Percentiles rank a stretch among this genome's conserved stretches.
Evolutionary conservation across 208 protist species (phyloP).

Genomic region (Trypanosoma grayi): DNA sequence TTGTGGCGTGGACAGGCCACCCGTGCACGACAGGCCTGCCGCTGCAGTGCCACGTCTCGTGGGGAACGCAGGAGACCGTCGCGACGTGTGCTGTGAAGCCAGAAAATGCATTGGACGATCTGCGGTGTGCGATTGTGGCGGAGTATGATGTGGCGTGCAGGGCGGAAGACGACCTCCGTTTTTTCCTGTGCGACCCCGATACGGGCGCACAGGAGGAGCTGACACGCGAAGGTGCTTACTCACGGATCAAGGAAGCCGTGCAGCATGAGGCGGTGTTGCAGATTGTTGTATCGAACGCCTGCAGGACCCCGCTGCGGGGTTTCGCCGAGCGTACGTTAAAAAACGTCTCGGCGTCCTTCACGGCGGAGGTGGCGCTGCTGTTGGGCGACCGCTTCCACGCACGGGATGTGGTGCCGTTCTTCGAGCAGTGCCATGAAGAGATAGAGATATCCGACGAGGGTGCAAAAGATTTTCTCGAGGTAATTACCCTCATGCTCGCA

Average conservation of each 20-base stretch:
- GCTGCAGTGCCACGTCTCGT: constrained; percentile 36
- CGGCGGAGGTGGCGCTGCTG: not conserved
- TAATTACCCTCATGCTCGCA: not conserved
- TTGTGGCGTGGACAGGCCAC: constrained; percentile 13
- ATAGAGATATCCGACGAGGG: not conserved
- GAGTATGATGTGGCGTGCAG: constrained; percentile 21
- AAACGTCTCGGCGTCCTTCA: not conserved
- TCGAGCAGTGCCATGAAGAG: not conserved
- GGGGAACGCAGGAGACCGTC: constrained; percentile 34
- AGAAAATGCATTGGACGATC: constrained; percentile 34
- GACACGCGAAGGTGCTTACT: constrained; percentile 1
- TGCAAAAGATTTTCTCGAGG: constrained; percentile 2
- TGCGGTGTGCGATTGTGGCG: constrained; percentile 29
- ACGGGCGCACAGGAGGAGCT: not conserved
- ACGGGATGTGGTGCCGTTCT: constrained; percentile 6
- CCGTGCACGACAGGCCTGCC: constrained; percentile 11
- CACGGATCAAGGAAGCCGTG: constrained; percentile 2
- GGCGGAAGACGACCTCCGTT: not conserved
- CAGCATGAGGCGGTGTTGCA: not conserved
- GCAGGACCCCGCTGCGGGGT: not conserved
- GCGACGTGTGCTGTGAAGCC: constrained; percentile 29
- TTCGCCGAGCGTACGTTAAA: not conserved
- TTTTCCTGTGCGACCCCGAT: constrained; percentile 20
- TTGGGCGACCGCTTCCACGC: not conserved
- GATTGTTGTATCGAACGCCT: constrained; percentile 1